A percentile compares a stretch with the other conserved stretches of the same genome.
Evolutionary conservation across 2,329 filamentous ascomycete genomes (phyloP).

Genomic region (Ceratocystis papillata): DNA sequence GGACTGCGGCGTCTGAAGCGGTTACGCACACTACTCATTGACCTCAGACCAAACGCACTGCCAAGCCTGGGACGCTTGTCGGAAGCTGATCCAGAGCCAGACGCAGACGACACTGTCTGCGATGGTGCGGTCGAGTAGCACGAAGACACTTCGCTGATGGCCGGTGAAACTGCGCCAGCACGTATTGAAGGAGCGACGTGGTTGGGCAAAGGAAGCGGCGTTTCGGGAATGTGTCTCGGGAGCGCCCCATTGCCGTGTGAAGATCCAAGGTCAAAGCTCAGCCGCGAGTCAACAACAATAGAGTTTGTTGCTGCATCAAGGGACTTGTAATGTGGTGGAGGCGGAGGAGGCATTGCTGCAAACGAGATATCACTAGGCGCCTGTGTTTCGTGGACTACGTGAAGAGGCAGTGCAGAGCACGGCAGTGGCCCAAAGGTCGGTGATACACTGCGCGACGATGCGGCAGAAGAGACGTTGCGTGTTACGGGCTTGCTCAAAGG

Average conservation of each 20-base stretch:
- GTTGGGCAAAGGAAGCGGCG: constrained; percentile 3
- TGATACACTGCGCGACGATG: constrained; percentile 7
- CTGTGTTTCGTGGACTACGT: constrained; percentile 10
- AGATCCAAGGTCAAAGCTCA: constrained; percentile 20
- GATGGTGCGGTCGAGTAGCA: constrained; percentile 18
- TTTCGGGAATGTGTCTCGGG: not conserved
- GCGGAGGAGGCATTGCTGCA: not conserved
- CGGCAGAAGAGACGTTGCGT: not conserved
- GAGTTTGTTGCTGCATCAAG: constrained; percentile 15
- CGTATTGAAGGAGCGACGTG: not conserved
- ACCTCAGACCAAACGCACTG: constrained; percentile 18
- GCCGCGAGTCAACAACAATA: constrained; percentile 20
- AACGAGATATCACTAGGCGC: not conserved
- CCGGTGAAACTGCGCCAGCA: constrained; percentile 14
- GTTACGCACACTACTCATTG: constrained; percentile 18
- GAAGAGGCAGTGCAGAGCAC: constrained; percentile 1
- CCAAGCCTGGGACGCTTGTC: constrained; percentile 10
- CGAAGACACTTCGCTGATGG: constrained; percentile 15
- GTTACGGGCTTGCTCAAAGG: constrained; percentile 2
- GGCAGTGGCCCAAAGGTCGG: constrained; percentile 1
- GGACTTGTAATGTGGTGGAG: constrained; percentile 13
- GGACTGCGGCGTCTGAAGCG: constrained; percentile 23
- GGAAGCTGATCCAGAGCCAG: not conserved
- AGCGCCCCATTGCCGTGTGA: not conserved
- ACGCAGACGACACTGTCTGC: constrained; percentile 1